Conservation (phyloP, 768 basidiomycete genomes). For the Leccinum variicolor region DNA sequence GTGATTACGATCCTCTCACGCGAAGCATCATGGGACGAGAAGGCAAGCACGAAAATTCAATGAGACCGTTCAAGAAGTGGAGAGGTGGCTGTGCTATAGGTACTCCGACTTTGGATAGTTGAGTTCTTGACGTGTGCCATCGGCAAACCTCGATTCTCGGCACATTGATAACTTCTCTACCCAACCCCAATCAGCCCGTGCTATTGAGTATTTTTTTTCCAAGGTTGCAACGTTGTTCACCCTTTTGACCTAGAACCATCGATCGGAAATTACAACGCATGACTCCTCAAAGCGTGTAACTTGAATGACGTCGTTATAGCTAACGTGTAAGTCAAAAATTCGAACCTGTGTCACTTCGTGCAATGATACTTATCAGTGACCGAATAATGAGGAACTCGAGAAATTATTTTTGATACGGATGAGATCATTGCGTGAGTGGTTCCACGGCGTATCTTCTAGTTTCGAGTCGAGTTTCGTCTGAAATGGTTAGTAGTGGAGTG, state of each 20-base stretch:
- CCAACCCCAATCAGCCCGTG: background rate
- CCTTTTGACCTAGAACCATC: background rate
- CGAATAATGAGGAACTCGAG: background rate
- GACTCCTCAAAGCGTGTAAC: background rate
- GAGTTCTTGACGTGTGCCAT: background rate
- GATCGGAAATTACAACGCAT: background rate
- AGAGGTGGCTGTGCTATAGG: background rate
- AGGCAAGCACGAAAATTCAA: background rate
- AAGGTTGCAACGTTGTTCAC: background rate
- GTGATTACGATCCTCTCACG: constrained; percentile 1
- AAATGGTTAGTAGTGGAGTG: background rate
- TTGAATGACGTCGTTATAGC: too few relatives aligned
- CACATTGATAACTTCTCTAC: background rate
- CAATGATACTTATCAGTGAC: background rate
- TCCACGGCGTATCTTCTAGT: background rate
- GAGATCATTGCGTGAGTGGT: background rate
- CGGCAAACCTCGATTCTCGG: background rate
- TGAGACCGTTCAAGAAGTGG: background rate
- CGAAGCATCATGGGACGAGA: background rate
- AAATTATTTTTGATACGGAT: background rate
- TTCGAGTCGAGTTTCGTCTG: background rate
- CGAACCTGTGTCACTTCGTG: background rate
- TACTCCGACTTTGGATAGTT: background rate
- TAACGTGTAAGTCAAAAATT: background rate
- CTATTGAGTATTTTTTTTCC: background rate